Base-by-base conservation (phyloP, 345 rosid genomes). In the Eucalyptus guilfoylei region DNA sequence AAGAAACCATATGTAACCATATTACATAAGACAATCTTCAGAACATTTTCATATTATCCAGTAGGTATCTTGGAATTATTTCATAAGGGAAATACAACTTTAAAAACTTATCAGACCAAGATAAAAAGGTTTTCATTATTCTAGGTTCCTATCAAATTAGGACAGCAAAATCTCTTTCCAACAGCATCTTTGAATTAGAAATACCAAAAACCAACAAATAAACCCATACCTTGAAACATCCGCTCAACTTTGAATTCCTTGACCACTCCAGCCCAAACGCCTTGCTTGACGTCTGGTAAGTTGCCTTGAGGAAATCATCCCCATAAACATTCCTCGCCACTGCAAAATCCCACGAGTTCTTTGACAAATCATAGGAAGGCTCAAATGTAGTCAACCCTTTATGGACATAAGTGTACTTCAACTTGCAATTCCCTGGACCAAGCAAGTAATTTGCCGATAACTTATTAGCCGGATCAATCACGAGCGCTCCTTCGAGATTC, bases 311-410 rank as follows among this genome's bases (percentile, higher is more conserved):
- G 86, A 92, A 89, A 80, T 96, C 99, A 89, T 93, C 96, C n/a
- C 90, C 94, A 80, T 92, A 94, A 50, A 97, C 90, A 87, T 89
- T 96, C 60, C 92, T 92, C 4, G 95, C 95, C 87, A 95, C 93
- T 1, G 96, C 92, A 88, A 97, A 97, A 92, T 96, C 99, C 99
- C 99, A 97, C 0, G 97, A 89, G 85, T 96, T 93, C 91, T 95
- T 95, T 1, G 95, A 98, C 88, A 96, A 89, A 86, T 97, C 98
- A 81, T 95, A 97, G 89, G 93, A 92, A 9, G 96, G 98, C 94
- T 96, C 99, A 4, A 97, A 94, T 3, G 98, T 94, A 81, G 96
- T 95, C 47, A 91, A 45, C 87, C 95, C 96, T 89, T 90, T 88
- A 80, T 96, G 99, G 37, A 92, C 89, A 88, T 98, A 96, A 19